A percentile compares a stretch with the other conserved stretches of the same genome.
Conservation (phyloP, 305 asterid genomes). For the Vinca major region DNA sequence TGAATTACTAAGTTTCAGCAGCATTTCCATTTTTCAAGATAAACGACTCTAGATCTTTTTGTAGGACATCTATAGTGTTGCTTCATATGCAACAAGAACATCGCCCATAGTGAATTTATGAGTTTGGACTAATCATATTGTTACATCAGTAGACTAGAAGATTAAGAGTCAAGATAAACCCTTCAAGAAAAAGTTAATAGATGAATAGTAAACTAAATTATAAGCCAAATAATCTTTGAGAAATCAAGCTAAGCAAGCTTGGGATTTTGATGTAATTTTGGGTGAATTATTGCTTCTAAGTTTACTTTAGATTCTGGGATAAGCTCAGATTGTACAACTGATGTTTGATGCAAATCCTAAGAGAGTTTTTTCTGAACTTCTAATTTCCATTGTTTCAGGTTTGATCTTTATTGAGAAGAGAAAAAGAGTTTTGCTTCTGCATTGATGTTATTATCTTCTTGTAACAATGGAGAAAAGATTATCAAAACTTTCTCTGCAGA, state of each 20-base stretch:
- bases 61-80: too few relatives aligned
- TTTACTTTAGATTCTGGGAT: neutral
- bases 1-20: neutral
- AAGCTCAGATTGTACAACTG: neutral
- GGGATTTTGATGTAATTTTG: neutral
- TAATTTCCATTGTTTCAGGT: conserved; percentile 8
- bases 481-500: conserved; percentile 25
- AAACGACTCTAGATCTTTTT: too few relatives aligned
- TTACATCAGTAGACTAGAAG: too few relatives aligned
- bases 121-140: too few relatives aligned
- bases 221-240: conserved; percentile 7
- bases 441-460: conserved; percentile 8
- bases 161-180: neutral
- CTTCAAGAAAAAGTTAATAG: conserved; percentile 18
- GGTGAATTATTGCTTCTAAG: neutral
- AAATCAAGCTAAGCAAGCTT: conserved; percentile 2
- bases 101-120: too few relatives aligned
- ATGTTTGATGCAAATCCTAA: conserved; percentile 1
- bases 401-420: conserved; percentile 1
- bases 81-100: too few relatives aligned
- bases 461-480: conserved; percentile 43
- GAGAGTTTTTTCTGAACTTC: neutral
- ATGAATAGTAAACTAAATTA: conserved; percentile 1
- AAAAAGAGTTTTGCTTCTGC: conserved; percentile 1
- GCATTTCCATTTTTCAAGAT: neutral